Conservation (phyloP, 345 rosid species). For the Ailanthus altissimus region DNA sequence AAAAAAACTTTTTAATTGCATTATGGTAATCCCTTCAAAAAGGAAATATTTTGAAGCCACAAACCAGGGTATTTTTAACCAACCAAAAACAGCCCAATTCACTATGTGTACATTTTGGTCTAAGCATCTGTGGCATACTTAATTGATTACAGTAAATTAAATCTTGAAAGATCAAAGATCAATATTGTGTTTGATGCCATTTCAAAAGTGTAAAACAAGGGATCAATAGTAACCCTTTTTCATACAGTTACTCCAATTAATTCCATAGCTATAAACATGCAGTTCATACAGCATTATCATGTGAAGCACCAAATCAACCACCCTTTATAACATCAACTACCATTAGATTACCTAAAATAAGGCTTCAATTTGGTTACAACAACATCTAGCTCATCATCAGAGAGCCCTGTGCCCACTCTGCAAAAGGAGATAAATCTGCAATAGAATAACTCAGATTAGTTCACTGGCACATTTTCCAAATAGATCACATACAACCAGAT, state of each 20-base stretch:
- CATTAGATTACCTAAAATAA: conserved; percentile 64
- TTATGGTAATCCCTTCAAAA: background rate
- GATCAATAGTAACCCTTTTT: background rate
- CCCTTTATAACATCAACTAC: conserved; percentile 4
- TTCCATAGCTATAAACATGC: conserved; percentile 10
- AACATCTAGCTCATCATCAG: conserved; percentile 82
- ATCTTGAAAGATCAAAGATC: background rate
- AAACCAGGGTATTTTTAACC: background rate
- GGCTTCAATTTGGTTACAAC: conserved; percentile 87
- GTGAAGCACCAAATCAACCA: conserved; percentile 1
- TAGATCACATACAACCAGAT: background rate
- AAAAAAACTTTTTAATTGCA: no score
- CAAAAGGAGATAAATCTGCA: conserved; percentile 92
- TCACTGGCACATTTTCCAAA: background rate
- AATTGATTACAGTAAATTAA: background rate
- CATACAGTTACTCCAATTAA: conserved; percentile 12
- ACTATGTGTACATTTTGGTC: background rate
- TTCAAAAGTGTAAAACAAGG: background rate
- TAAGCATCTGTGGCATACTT: background rate
- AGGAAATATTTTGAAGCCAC: background rate
- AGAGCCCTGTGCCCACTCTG: conserved; percentile 94
- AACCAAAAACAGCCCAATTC: background rate
- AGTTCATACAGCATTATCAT: background rate
- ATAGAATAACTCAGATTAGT: conserved; percentile 22
- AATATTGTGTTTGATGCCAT: background rate